Evolutionary conservation across 2,329 filamentous ascomycete genomes (phyloP), one percentile per base, ranked within the genome.

Genomic region (Sporothrix phasma): DNA sequence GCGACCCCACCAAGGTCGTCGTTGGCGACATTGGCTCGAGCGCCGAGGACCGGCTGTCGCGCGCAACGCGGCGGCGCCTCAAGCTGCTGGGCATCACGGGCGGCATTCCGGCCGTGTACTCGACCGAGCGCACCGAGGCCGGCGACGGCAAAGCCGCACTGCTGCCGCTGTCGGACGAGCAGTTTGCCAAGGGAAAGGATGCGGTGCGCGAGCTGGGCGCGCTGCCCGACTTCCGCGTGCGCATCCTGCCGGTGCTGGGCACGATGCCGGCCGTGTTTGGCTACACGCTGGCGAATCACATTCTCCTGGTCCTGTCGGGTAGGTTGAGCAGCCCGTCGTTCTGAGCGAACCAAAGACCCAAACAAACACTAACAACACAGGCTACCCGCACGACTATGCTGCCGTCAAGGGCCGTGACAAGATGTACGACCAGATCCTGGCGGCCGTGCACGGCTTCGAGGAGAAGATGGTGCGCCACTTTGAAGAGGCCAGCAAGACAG

Each of bases 221-320:
- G 0, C 82, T 99, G 60, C 89, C 92, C 1, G 92, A 96, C 73
- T 99, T 99, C 74, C 84, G 94, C 26, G 90, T 96, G 10, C 84
- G 94, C n/a, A 99, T 99, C 64, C 76, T 99, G 8, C 94, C 94
- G 0, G 94, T 99, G 0, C 78, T 99, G 3, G 94, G 94, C 0
- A 99, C 94, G 0, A 97, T 99, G 92, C 94, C 94, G 0, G 93
- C 94, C 2, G 88, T 97, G 0, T 99, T 99, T 74, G 94, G 94
- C 8, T 89, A 97, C 64, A 89, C 88, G 0, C 85, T 90, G 8
- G 94, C 94, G 3, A 99, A 97, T 75, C 91, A 97, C 73, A 86
- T 97, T 66, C 93, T 99, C 68, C 82, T 96, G 64, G 84, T 86
- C 65, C 84, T 97, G 54, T 79, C 82, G 5, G 78, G 78, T 79